phyloP scores from a whole-genome alignment of 441 rosid genomes.

The Jatropha multifida region DNA sequence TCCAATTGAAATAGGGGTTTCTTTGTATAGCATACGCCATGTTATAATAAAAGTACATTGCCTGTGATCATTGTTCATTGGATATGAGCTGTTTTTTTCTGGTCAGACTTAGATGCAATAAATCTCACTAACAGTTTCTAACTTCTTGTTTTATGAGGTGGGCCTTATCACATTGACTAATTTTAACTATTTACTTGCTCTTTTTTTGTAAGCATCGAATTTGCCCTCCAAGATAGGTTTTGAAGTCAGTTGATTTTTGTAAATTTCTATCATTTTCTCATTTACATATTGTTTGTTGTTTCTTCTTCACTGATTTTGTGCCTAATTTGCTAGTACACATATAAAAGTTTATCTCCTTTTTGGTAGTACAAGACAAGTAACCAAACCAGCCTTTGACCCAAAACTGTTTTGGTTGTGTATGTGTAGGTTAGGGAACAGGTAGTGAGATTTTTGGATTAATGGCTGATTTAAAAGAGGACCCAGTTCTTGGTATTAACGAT shows the following conservation, averaged over 20 bases:
- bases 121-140: background rate
- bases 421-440: conserved; percentile 29
- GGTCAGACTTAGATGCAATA: conserved; percentile 5
- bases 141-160: background rate
- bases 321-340: background rate
- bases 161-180: conserved; percentile 11
- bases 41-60: background rate
- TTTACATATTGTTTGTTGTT: background rate
- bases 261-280: background rate
- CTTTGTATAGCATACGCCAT: background rate
- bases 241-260: background rate
- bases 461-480: conserved; percentile 54
- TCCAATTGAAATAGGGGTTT: background rate
- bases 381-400: conserved; percentile 25
- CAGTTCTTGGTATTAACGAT: conserved; percentile 47
- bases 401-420: conserved; percentile 25
- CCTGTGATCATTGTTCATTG: conserved; percentile 22
- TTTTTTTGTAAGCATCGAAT: background rate
- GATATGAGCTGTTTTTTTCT: conserved; percentile 10
- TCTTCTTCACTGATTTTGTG: background rate
- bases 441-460: conserved; percentile 40
- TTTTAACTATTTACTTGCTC: background rate
- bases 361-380: conserved; percentile 26
- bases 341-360: background rate
- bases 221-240: background rate